Conservation (phyloP, 1,284 basidiomycete genomes). For the Ustilago tritici region DNA sequence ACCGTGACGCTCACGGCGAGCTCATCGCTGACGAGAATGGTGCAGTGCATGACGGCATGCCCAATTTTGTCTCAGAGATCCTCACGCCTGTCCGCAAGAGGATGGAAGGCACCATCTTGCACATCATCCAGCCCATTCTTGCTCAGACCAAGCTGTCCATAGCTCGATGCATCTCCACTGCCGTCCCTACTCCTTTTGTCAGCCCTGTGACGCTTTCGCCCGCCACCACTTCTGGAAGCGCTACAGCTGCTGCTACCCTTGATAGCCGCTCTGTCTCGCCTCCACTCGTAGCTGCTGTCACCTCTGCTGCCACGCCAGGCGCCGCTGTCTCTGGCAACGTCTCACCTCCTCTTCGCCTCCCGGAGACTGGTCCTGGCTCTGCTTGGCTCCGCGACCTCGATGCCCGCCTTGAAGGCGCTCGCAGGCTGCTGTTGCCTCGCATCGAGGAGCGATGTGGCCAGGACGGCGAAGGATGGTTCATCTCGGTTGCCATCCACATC, state of each 20-base stretch:
- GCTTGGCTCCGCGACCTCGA: slow-evolving; percentile 65
- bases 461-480: slow-evolving; percentile 68
- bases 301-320: slow-evolving; percentile 5
- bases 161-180: slow-evolving; percentile 51
- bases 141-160: slow-evolving; percentile 56
- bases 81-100: slow-evolving; percentile 66
- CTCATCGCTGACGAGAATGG: slow-evolving; percentile 57
- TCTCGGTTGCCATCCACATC: slow-evolving; percentile 65
- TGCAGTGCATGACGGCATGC: slow-evolving; percentile 57
- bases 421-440: slow-evolving; percentile 61
- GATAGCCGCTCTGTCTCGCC: slow-evolving; percentile 28
- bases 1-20: slow-evolving; percentile 50
- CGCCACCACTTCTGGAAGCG: slow-evolving; percentile 30
- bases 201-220: slow-evolving; percentile 43
- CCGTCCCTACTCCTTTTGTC: slow-evolving; percentile 60
- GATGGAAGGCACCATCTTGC: slow-evolving; percentile 68
- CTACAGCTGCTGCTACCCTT: not conserved
- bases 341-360: slow-evolving; percentile 35
- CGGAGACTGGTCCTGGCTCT: slow-evolving; percentile 38
- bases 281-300: slow-evolving; percentile 7
- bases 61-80: slow-evolving; percentile 66
- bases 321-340: slow-evolving; percentile 28
- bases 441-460: slow-evolving; percentile 64
- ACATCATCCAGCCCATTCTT: slow-evolving; percentile 67
- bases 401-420: slow-evolving; percentile 61